Evolutionary conservation across 352 stramenopile genomes (phyloP), one percentile per base, ranked within the genome.

Genomic region (Pythium sp.): DNA sequence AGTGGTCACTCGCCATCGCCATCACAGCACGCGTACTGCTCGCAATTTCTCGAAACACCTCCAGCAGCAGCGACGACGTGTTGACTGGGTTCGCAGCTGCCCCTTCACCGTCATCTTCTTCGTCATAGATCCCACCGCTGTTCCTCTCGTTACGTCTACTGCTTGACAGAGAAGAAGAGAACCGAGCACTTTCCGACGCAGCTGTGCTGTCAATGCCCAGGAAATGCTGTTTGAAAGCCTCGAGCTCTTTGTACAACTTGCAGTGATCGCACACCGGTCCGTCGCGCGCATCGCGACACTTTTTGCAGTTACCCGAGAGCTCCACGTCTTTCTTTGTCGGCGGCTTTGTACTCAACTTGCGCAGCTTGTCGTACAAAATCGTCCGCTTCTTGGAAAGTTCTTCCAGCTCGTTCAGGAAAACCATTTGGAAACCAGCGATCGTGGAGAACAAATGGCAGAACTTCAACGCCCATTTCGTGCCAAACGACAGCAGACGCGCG

Each of bases 261-360:
- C 87, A 95, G 49, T 95, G 83, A 28, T 67, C 72, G 63, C 87
- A 95, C 20, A 81, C 68, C 0, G 82, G 83, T 1, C 87, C 87
- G 15, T 78, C 75, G 22, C 83, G 78, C 0, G 67, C 72, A 30
- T 93, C 81, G 0, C 85, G 81, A 54, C 85, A 93, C 54, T 84
- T 80, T 0, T 65, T 67, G 53, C 85, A 93, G 63, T 93, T 93
- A 18, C 85, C 87, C 5, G 85, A 91, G 3, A 80, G 64, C 64
- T 81, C 77, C 26, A 92, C 72, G 24, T 92, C 80, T 12, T 76
- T 62, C 12, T 76, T 73, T 9, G 72, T 79, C 2, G 82, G 83
- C 3, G 61, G 68, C 0, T 41, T 62, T 0, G 77, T 49, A 64
- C 85, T 91, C 51, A 89, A 68, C 0, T 38, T 30, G n/a, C 67